Conservation (phyloP, 768 basidiomycete species). For the Naganishia randhawae region DNA sequence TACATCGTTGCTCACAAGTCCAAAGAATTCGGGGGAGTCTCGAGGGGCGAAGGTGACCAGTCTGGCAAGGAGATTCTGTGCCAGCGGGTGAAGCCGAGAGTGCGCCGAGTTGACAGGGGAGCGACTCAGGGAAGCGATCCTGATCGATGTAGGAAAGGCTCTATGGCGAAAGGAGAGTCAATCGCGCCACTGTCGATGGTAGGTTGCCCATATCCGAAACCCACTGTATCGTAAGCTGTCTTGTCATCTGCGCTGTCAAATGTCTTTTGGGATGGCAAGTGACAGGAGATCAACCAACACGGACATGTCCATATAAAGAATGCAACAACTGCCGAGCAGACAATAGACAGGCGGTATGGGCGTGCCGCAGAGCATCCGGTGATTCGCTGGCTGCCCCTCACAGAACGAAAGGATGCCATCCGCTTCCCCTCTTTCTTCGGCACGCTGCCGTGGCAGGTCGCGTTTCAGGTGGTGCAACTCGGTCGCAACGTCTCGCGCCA, state of each 20-base stretch:
- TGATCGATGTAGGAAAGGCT: conserved; percentile 8
- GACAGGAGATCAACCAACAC: neutral
- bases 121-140: conserved; percentile 2
- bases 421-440: no score
- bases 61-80: conserved; percentile 8
- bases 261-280: neutral
- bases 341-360: no score
- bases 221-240: conserved; percentile 6
- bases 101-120: neutral
- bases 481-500: neutral
- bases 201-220: neutral
- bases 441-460: neutral
- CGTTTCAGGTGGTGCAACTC: conserved; percentile 10
- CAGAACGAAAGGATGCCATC: neutral
- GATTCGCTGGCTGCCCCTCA: neutral
- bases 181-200: neutral
- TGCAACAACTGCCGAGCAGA: no score
- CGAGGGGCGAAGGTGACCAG: conserved; percentile 4
- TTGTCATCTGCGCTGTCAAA: neutral
- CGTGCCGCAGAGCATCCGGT: no score
- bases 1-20: conserved; percentile 8
- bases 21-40: conserved; percentile 14
- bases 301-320: neutral
- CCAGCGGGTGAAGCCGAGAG: conserved; percentile 9
- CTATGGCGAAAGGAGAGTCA: neutral